These are phyloP conservation scores for Elsinoe necatrix DNA, from an alignment of 2,329 filamentous ascomycete genomes.

Conservation along the genomic window DNA sequence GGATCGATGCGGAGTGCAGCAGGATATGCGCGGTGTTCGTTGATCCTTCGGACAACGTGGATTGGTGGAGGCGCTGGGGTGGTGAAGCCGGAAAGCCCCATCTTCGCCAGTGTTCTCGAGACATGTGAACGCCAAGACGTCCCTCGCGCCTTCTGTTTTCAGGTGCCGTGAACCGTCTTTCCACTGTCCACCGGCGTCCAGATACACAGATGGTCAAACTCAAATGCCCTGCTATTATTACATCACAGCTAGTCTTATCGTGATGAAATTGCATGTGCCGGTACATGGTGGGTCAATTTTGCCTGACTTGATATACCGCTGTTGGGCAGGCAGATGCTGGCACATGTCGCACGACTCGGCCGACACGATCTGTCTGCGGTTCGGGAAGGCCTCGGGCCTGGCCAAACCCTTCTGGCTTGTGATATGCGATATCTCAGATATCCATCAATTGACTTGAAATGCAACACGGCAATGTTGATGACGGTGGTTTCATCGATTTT, in stretches of 20 bases:
- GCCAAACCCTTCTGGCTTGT: not conserved
- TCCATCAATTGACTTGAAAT: too few relatives aligned
- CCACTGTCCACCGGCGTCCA: not conserved
- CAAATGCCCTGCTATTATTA: not conserved
- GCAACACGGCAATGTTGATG: too few relatives aligned
- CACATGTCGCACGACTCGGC: constrained; percentile 3
- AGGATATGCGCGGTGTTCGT: not conserved
- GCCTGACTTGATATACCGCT: not conserved
- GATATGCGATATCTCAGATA: too few relatives aligned
- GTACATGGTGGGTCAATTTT: not conserved
- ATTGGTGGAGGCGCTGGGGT: not conserved
- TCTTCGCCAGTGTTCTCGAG: not conserved
- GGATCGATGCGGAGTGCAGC: constrained; percentile 4
- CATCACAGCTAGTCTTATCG: constrained; percentile 1
- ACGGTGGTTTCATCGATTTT: too few relatives aligned
- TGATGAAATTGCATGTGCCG: not conserved
- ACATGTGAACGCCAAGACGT: constrained; percentile 14
- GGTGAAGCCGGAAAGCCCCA: constrained; percentile 3
- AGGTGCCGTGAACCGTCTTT: not conserved
- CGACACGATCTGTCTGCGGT: not conserved
- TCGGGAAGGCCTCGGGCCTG: not conserved
- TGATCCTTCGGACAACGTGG: constrained; percentile 4
- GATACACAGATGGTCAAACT: constrained; percentile 8
- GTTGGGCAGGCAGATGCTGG: not conserved
- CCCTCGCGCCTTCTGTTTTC: constrained; percentile 3